Percentiles rank a stretch among this genome's conserved stretches.
These are phyloP conservation scores for Mucor racemosus DNA, from an alignment of 371 early-diverging fungal genomes.

Conservation along the genomic window DNA sequence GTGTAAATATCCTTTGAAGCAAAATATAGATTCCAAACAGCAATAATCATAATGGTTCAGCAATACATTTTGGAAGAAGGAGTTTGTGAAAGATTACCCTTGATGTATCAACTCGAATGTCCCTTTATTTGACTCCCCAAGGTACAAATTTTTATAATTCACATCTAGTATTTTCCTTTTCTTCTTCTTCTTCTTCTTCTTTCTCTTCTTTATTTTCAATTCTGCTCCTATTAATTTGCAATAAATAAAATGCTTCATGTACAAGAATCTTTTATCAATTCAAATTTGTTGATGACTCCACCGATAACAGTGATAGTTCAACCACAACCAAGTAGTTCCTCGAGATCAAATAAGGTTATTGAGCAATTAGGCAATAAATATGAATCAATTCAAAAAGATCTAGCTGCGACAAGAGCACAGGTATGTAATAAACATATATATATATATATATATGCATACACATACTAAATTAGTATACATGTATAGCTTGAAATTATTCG, in stretches of 20 bases:
- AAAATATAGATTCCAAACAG: no score
- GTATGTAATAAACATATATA: conserved; percentile 20
- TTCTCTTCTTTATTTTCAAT: background rate
- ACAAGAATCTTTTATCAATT: conserved; percentile 34
- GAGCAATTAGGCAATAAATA: conserved; percentile 42
- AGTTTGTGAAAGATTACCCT: no score
- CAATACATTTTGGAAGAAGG: no score
- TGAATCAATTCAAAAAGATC: conserved; percentile 37
- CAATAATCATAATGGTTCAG: no score
- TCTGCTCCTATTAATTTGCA: background rate
- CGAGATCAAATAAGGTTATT: conserved; percentile 44
- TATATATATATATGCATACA: background rate
- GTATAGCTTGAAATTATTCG: conserved; percentile 35
- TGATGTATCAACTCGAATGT: background rate
- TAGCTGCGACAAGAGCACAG: conserved; percentile 34
- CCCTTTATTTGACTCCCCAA: conserved; percentile 12
- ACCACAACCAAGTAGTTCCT: conserved; percentile 37
- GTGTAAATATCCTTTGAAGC: no score
- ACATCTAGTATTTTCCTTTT: background rate
- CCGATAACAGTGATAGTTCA: conserved; percentile 32
- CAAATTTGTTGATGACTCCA: conserved; percentile 26
- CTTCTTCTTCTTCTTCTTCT: conserved; percentile 10
- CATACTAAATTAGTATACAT: background rate
- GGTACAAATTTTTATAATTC: background rate
- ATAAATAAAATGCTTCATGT: conserved; percentile 27